phyloP scores from a whole-genome alignment of 371 early-diverging fungal species.

The Blakeslea trispora region DNA sequence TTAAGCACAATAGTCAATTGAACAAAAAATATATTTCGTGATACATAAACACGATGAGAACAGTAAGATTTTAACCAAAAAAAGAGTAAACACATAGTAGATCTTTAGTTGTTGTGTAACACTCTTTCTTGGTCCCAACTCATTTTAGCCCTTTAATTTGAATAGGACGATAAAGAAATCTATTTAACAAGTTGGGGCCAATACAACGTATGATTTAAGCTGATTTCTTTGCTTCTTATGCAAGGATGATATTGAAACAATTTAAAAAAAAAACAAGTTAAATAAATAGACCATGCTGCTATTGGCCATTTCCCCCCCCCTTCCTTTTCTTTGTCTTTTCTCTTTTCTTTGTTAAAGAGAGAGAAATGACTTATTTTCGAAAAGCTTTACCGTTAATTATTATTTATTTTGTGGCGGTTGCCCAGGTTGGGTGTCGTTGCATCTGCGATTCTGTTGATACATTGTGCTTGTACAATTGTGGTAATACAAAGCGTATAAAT shows the following conservation, averaged over 20 bases:
- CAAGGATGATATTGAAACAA: no score
- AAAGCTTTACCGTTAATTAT: not conserved
- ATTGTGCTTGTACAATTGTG: conserved; percentile 14
- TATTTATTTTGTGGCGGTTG: not conserved
- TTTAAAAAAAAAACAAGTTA: no score
- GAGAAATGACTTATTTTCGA: not conserved
- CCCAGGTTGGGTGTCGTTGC: conserved; percentile 12
- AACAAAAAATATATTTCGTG: conserved; percentile 27
- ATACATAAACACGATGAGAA: conserved; percentile 8
- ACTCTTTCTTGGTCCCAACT: no score
- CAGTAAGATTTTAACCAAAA: not conserved
- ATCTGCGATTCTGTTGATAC: conserved; percentile 18
- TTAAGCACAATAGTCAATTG: not conserved
- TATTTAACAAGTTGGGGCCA: no score
- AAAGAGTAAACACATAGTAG: not conserved
- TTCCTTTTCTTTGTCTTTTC: no score
- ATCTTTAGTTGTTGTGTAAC: conserved; percentile 14
- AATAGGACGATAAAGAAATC: no score
- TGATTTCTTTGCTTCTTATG: no score
- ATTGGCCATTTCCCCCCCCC: no score
- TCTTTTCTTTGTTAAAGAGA: no score
- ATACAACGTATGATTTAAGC: no score
- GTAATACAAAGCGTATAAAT: conserved; percentile 12
- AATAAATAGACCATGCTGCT: no score
- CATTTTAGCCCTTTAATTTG: no score